Evolutionary conservation across 352 stramenopile species (phyloP), one percentile per base, ranked within the genome.

Genomic region (Pythium brachiatum): DNA sequence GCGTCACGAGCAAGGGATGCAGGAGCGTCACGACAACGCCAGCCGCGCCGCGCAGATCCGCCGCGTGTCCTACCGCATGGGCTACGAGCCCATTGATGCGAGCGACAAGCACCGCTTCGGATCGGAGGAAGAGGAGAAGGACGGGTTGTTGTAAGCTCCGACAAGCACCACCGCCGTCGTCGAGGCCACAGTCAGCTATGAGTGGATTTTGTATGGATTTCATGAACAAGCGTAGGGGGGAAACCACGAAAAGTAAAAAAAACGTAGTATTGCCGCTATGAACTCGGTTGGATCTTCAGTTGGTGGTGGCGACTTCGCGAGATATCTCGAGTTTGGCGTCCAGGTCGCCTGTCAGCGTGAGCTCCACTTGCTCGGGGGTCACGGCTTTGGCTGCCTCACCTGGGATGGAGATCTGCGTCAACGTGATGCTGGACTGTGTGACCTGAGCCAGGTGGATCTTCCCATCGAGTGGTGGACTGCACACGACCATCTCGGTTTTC

Each of bases 11-110:
- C 63, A 79, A 50, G 71, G 69, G 36, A 78, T 76, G 66, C 66
- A 75, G 12, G 70, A 79, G 23, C 76, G 74, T 20, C 76, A 90
- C 54, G 68, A 77, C 5, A 85, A 82, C 9, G 83, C 83, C 2
- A 89, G 73, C 36, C 73, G 73, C 8, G 81, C 79, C 3, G 81
- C 83, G 41, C 83, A 92, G 69, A 85, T 92, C 55, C 81, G 69
- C 39, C 83, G 83, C 60, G 81, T 92, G 16, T 90, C 83, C 29
- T 81, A 89, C 64, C 74, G 75, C 39, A 90, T 92, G 83, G 78
- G 72, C 46, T 77, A 86, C 26, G 72, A 83, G 39, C 56, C 26
- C 5, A 36, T 70, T 2, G 20, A 23, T 13, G 21, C 20, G 2
- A 48, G 38, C 2, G 58, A 67, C n/a, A 39, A 39, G 18, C 1